Conservation (phyloP, 2,329 filamentous ascomycete species). For the Neospermospora avenae region DNA sequence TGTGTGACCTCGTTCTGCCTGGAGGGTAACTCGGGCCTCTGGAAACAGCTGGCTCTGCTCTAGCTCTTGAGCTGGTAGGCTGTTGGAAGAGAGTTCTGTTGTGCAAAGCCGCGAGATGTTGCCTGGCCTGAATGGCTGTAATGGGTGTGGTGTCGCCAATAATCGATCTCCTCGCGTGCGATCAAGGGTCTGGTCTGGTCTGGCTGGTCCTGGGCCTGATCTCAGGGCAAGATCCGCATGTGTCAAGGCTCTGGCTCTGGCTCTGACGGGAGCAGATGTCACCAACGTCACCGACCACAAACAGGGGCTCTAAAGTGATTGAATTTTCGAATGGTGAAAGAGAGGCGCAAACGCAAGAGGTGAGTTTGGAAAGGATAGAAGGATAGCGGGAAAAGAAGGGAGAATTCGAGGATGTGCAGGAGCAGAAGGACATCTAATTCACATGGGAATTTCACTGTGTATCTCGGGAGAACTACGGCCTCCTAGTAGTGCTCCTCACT, state of each 20-base stretch:
- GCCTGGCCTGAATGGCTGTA: constrained; percentile 14
- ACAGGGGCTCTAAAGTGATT: no score
- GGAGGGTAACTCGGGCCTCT: constrained; percentile 3
- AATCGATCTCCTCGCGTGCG: constrained; percentile 20
- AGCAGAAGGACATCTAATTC: not conserved
- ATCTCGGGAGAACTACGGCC: not conserved
- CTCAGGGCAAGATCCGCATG: constrained; percentile 6
- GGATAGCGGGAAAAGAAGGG: not conserved
- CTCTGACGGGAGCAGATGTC: not conserved
- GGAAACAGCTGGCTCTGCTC: not conserved
- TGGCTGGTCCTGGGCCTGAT: no score
- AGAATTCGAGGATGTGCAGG: not conserved
- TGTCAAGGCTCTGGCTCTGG: constrained; percentile 2
- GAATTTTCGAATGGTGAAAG: not conserved
- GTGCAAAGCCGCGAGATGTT: constrained; percentile 10
- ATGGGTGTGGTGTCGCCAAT: constrained; percentile 27
- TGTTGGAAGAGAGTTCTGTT: constrained; percentile 6
- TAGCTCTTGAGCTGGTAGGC: not conserved
- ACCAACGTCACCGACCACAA: not conserved
- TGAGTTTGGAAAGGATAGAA: not conserved
- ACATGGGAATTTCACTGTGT: constrained; percentile 17
- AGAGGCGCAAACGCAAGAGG: not conserved
- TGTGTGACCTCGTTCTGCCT: constrained; percentile 6
- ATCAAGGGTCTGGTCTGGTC: constrained; percentile 1
- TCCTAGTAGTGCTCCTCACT: not conserved